These are phyloP conservation scores for Butyriboletus appendiculatus DNA, from an alignment of 1,284 basidiomycete genomes.

Conservation along the genomic window DNA sequence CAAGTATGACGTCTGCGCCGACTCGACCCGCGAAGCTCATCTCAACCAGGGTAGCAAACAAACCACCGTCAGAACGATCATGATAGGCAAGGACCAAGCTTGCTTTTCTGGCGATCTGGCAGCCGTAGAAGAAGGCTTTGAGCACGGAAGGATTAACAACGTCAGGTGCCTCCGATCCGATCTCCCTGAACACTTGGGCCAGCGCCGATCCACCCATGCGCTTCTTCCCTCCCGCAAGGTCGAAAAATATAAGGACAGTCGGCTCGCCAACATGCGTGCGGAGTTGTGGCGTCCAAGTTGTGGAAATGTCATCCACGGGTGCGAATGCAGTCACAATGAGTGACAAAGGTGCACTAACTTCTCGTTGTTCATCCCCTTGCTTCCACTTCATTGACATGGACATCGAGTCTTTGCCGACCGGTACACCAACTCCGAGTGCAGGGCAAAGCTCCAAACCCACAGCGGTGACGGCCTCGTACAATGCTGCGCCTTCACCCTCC, in stretches of 20 bases:
- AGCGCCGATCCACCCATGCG: slow-evolving; percentile 94
- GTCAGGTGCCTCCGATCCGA: slow-evolving; percentile 88
- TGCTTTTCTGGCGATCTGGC: slow-evolving; percentile 66
- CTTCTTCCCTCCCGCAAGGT: slow-evolving; percentile 83
- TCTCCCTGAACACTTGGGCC: slow-evolving; percentile 93
- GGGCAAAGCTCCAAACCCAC: slow-evolving; percentile 96
- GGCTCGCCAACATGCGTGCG: slow-evolving; percentile 62
- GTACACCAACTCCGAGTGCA: slow-evolving; percentile 91
- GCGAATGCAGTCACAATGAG: slow-evolving; percentile 96
- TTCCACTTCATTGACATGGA: slow-evolving; percentile 99
- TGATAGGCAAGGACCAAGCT: slow-evolving; percentile 91
- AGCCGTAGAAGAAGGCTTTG: slow-evolving; percentile 82
- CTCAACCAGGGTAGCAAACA: slow-evolving; percentile 91
- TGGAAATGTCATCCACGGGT: slow-evolving; percentile 75
- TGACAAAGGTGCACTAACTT: slow-evolving; percentile 90
- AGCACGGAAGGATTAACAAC: slow-evolving; percentile 79
- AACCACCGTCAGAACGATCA: slow-evolving; percentile 96
- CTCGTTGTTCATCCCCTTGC: slow-evolving; percentile 62
- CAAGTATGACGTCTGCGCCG: slow-evolving; percentile 73
- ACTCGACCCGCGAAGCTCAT: slow-evolving; percentile 94
- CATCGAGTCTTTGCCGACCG: slow-evolving; percentile 99
- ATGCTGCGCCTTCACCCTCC: slow-evolving; percentile 85
- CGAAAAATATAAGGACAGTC: slow-evolving; percentile 86
- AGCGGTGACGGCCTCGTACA: slow-evolving; percentile 93
- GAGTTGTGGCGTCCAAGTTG: slow-evolving; percentile 94